Base-by-base conservation (phyloP, 495 filamentous ascomycete species). In the Elasticomyces elasticus region DNA sequence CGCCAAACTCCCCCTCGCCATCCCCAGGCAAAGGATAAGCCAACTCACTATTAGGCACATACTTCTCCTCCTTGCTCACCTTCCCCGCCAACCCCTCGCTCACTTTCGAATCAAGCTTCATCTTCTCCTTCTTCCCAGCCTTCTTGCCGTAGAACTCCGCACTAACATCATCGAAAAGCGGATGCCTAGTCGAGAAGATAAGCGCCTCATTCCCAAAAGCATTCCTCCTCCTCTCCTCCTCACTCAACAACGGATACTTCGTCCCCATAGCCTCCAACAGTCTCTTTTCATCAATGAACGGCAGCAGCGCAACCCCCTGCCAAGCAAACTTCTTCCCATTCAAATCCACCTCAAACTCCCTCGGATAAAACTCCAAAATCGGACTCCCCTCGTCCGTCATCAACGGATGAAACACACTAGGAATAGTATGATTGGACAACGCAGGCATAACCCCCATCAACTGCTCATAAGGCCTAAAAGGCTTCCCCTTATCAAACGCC, bases 331-430 rank as follows among this genome's bases (percentile, higher is more conserved):
- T n/a, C n/a, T n/a, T n/a, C n/a, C n/a, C n/a, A n/a, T n/a, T n/a
- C n/a, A n/a, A n/a, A n/a, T n/a, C n/a, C n/a, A n/a, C n/a, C n/a
- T n/a, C n/a, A n/a, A n/a, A n/a, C n/a, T n/a, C n/a, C n/a, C n/a
- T n/a, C n/a, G n/a, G n/a, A n/a, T n/a, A n/a, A n/a, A 97, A 99
- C 60, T 99, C 91, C 49, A 92, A 84, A 54, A 99, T 99, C 51
- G 89, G 83, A 64, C 87, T 94, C 31, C 94, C 79, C 17, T 82
- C 74, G 4, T 91, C 72, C 15, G 80, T 85, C 92, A 99, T 99
- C 17, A 99, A 73, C 33, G 77, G 71, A 62, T 94, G 86, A 71
- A 95, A 97, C 0, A 86, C 75, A 54, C 83, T 75, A 0, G 92
- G 92, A 48, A 99, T 85, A 31, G 91, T 84, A 63, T 95, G 88